These are phyloP conservation scores for Bondarzewia mesenterica DNA, from an alignment of 1,284 basidiomycete genomes.

Conservation along the genomic window DNA sequence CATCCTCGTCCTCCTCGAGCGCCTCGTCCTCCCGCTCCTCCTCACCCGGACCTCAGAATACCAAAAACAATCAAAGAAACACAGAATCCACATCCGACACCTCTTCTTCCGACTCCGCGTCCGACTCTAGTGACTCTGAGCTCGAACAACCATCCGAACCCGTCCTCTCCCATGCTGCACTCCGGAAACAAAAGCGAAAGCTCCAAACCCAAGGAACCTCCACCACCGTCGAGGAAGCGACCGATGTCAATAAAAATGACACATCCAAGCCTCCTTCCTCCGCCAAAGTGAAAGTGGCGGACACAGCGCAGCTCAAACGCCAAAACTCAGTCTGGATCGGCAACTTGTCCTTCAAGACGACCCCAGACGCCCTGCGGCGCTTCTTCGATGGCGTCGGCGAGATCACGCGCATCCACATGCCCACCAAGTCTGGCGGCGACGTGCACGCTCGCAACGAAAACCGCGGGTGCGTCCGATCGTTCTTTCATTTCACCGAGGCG, in stretches of 20 bases:
- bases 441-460: slow-evolving; percentile 43
- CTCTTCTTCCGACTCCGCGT: slow-evolving; percentile 7
- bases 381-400: slow-evolving; percentile 73
- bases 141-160: slow-evolving; percentile 18
- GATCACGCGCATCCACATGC: slow-evolving; percentile 70
- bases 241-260: slow-evolving; percentile 34
- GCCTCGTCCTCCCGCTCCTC: slow-evolving; percentile 9
- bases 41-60: slow-evolving; percentile 2
- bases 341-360: slow-evolving; percentile 90
- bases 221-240: slow-evolving; percentile 2
- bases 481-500: too few species aligned
- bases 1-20: slow-evolving; percentile 8
- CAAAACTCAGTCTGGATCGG: slow-evolving; percentile 93
- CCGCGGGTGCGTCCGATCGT: slow-evolving; percentile 48
- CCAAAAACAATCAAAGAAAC: not conserved
- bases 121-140: slow-evolving; percentile 13
- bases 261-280: too few species aligned
- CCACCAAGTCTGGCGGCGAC: slow-evolving; percentile 40
- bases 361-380: slow-evolving; percentile 54
- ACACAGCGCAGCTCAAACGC: slow-evolving; percentile 32
- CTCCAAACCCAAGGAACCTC: slow-evolving; percentile 13
- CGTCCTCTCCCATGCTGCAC: slow-evolving; percentile 68
- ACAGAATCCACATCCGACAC: slow-evolving; percentile 3
- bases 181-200: slow-evolving; percentile 48
- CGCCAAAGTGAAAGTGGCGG: slow-evolving; percentile 16